Evolutionary conservation across 371 early-diverging fungal genomes (phyloP), one percentile per base, ranked within the genome.

Genomic region (Conidiobolus coronatus): DNA sequence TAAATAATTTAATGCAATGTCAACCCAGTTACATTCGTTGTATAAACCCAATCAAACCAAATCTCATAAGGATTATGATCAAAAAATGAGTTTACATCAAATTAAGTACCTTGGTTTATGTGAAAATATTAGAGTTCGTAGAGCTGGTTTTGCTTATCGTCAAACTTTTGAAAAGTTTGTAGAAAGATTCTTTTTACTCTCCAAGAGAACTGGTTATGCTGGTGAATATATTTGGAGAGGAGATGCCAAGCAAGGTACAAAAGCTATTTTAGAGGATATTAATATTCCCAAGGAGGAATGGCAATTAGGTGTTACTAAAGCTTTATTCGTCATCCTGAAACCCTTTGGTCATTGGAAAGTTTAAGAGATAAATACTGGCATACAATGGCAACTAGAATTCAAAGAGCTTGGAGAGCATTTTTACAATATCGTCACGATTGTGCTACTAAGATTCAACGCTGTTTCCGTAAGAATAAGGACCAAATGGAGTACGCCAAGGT

Each of bases 1-100:
- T 98, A 6, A 69, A 70, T 11, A 88, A 88, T 53, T 61, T 99
- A 54, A 92, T 88, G 84, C 77, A 81, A 52, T 85, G 91, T 52
- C 80, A 83, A 45, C 90, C 98, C n/a, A 84, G 90, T 36, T 99
- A 98, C 62, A 90, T 99, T 35, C 81, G 96, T 60, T 94, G 95
- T 49, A 98, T 99, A 99, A 96, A 59, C 98, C 99, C 34, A 96
- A 98, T 58, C 79, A 82, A 52, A 80, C 75, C 54, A 86, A 90
- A 60, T 73, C 79, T 40, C 76, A 93, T 0, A 68, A 73, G 8
- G 89, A 88, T 52, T 98, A 81, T 60, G 91, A 96, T 58, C 57
- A 71, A 43, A 75, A 82, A 56, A 74, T 89, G 60, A 91, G 90
- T 7, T 79, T 88, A 39, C 95, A 94, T 65, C 95, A 94, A 61